Percentiles rank a stretch among this genome's conserved stretches.
Conservation (phyloP, 2,329 filamentous ascomycete species). For the Trichoderma afroharzianum region DNA sequence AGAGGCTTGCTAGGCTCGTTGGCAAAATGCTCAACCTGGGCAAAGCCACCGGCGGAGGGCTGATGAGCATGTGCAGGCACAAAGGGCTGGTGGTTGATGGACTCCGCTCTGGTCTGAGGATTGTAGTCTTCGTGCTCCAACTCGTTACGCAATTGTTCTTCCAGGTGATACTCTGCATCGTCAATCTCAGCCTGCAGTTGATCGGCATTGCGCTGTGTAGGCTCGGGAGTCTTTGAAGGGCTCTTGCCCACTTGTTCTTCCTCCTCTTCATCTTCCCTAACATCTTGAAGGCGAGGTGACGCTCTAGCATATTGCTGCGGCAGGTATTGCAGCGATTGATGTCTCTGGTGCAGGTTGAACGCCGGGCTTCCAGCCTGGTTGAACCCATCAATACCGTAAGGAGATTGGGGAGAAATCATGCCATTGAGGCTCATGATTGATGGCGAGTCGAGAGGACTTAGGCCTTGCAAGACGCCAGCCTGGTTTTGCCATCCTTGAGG, state of each 20-base stretch:
- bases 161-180: slow-evolving; percentile 79
- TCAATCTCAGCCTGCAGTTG: slow-evolving; percentile 84
- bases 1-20: slow-evolving; percentile 52
- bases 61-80: slow-evolving; percentile 39
- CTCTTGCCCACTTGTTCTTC: slow-evolving; percentile 55
- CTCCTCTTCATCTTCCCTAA: slow-evolving; percentile 71
- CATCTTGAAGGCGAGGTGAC: slow-evolving; percentile 64
- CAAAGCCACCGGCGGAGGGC: slow-evolving; percentile 47
- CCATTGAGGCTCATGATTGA: slow-evolving; percentile 50
- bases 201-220: slow-evolving; percentile 49
- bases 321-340: slow-evolving; percentile 58
- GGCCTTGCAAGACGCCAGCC: slow-evolving; percentile 51
- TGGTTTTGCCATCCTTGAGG: slow-evolving; percentile 57
- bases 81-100: slow-evolving; percentile 25
- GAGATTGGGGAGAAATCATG: slow-evolving; percentile 62
- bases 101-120: slow-evolving; percentile 49
- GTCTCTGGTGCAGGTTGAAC: slow-evolving; percentile 50
- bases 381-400: slow-evolving; percentile 54
- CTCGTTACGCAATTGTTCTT: slow-evolving; percentile 74
- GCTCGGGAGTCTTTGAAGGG: slow-evolving; percentile 53
- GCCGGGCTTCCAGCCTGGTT: slow-evolving; percentile 39
- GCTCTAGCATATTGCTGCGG: slow-evolving; percentile 52
- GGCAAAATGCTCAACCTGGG: slow-evolving; percentile 49
- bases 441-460: slow-evolving; percentile 61
- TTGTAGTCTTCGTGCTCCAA: slow-evolving; percentile 76